Evolutionary conservation across 805 yeast species (phyloP), one percentile per base, ranked within the genome.

Genomic region (Zygosaccharomyces bisporus): DNA sequence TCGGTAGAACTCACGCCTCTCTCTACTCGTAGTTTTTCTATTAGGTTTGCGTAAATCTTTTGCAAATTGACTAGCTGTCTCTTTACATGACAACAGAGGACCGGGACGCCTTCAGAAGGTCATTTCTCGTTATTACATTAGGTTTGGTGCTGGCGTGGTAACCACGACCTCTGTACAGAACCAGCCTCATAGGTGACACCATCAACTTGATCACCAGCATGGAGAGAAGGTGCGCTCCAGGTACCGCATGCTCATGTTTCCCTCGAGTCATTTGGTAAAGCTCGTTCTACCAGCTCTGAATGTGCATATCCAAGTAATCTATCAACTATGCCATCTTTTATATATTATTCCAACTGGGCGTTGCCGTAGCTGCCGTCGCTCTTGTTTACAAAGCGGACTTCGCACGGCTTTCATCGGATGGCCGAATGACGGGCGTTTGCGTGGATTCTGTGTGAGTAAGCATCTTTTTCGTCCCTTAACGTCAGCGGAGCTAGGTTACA

Each of bases 401-500:
- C 31, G 31, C 31, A n/a, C 31, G 31, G 31, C 31, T 27, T 27
- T 27, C 31, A 27, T 14, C 31, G n/a, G 9, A 27, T n/a, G 31
- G 31, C 31, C 31, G 31, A 27, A 14, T n/a, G 31, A 27, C 31
- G 31, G 31, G 31, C 7, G 4, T 27, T 23, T 27, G 31, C 31
- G 31, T 45, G 38, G 12, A 46, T 39, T 53, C 70, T 62, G 14
- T 48, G 23, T 10, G 44, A 7, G 67, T 72, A 70, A 3, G 47
- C 46, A 4, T 63, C 55, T 46, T 69, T 71, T 58, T 79, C 83
- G 37, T 77, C 75, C 46, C 63, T 60, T 49, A 76, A 69, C 31
- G 75, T 68, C 42, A 67, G 56, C 23, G 79, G 77, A 32, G 68
- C 68, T 49, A 68, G 70, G 58, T 70, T 75, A 50, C 74, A 76